Conservation (phyloP, 2,329 filamentous ascomycete genomes). For the Beauveria sp. region DNA sequence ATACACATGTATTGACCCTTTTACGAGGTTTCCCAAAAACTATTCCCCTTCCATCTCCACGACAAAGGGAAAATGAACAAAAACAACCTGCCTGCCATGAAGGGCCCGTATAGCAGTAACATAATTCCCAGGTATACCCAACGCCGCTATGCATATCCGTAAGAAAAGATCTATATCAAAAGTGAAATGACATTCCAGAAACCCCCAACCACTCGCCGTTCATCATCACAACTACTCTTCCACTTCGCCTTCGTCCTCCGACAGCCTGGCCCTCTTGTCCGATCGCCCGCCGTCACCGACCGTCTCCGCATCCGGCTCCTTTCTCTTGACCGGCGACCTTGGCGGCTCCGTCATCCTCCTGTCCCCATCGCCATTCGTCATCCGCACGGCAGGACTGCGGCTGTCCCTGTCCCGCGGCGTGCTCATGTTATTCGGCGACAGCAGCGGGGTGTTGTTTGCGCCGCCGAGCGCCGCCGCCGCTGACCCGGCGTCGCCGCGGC, state of each 20-base stretch:
- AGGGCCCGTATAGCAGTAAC: not conserved
- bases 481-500: conserved; percentile 39
- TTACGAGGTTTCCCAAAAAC: no score
- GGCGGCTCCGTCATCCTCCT: conserved; percentile 16
- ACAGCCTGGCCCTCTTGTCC: conserved; percentile 37
- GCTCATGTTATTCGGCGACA: conserved; percentile 36
- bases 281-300: conserved; percentile 27
- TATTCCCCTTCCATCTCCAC: no score
- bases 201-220: no score
- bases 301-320: conserved; percentile 29
- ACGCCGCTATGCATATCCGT: conserved; percentile 10
- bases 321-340: conserved; percentile 34
- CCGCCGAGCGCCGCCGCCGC: conserved; percentile 4
- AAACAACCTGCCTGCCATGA: not conserved
- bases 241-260: conserved; percentile 43
- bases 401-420: conserved; percentile 44
- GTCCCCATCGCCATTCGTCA: conserved; percentile 31
- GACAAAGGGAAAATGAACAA: not conserved
- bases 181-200: not conserved
- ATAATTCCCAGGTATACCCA: conserved; percentile 8
- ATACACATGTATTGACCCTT: no score
- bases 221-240: conserved; percentile 22
- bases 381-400: conserved; percentile 36
- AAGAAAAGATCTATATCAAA: not conserved
- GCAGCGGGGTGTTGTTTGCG: conserved; percentile 24